Base-by-base conservation (phyloP, 106 monocot species). In the Vanilla planifolia region DNA sequence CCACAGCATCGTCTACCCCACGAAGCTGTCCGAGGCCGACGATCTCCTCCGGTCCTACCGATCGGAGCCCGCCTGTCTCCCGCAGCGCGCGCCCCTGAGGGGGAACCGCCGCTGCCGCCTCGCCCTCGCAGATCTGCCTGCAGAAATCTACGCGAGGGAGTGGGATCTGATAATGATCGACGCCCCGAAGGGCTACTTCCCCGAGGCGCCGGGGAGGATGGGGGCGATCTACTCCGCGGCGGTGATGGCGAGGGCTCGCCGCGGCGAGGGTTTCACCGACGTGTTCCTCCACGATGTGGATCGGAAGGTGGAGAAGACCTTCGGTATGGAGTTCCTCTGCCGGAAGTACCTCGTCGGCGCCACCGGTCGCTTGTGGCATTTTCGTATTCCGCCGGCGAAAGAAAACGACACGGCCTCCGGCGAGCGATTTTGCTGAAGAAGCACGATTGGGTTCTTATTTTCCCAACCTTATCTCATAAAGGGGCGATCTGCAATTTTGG, bases 111-210 rank as follows among this genome's bases (percentile, higher is more conserved):
- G 63, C 36, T 92, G 92, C 30, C 69, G 56, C 33, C 36, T 92
- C 36, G 78, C 84, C 1, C 53, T 92, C 47, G 73, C 59, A 68
- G 76, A 59, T 48, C 65, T 92, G 61, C 92, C 92, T 1, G 46
- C 5, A 10, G 59, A 76, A 61, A 66, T 88, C 51, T 56, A 71
- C 19, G 79, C 81, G 59, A 58, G 61, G 37, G 82, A 88, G 67
- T 93, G 93, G 93, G 93, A 93, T 32, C n/a, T 93, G 81, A 88
- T 93, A 50, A 93, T 93, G 93, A 81, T 93, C 20, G 93, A 88
- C 26, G 93, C 88, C 55, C 88, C 93, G 25, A 88, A 84, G 5
- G 93, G 93, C 72, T 93, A 79, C 70, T 66, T 72, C 8, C 71
- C 67, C 22, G 81, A 79, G 57, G 88, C 93, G 0, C 93, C 92